Conservation (phyloP, 768 basidiomycete genomes). For the Amanita molliuscula region DNA sequence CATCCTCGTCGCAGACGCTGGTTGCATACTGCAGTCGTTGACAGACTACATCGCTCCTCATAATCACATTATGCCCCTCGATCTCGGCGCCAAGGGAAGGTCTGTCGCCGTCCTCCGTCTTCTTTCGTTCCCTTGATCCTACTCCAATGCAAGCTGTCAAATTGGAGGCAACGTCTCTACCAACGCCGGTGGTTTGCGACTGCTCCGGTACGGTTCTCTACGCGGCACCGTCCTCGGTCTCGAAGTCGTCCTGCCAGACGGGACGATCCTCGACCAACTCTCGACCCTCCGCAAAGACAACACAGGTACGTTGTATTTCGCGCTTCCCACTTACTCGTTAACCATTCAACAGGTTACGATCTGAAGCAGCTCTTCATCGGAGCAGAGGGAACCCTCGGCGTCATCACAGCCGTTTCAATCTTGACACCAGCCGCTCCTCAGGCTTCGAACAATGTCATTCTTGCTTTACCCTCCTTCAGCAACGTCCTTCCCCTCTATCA, state of each 20-base stretch:
- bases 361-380: conserved; percentile 98
- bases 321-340: not conserved
- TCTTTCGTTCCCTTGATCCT: not conserved
- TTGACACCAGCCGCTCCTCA: conserved; percentile 76
- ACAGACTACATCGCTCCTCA: conserved; percentile 79
- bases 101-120: conserved; percentile 18
- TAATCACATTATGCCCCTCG: conserved; percentile 93
- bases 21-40: conserved; percentile 84
- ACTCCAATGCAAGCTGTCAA: conserved; percentile 58
- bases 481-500: conserved; percentile 82
- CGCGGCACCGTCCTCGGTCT: conserved; percentile 93
- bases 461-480: conserved; percentile 80
- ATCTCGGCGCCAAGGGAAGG: conserved; percentile 95
- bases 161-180: conserved; percentile 97
- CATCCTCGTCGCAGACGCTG: conserved; percentile 86
- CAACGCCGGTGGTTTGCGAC: conserved; percentile 93
- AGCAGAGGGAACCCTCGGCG: conserved; percentile 90
- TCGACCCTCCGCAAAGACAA: conserved; percentile 95
- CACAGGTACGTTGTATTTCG: conserved; percentile 50
- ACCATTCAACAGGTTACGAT: conserved; percentile 65
- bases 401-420: conserved; percentile 93
- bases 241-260: conserved; percentile 93
- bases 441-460: conserved; percentile 84
- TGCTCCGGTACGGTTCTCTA: conserved; percentile 89
- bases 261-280: conserved; percentile 80